A percentile compares a stretch with the other conserved stretches of the same genome.
Conservation (phyloP, 208 protist species). For the Wallacemonas sp. region DNA sequence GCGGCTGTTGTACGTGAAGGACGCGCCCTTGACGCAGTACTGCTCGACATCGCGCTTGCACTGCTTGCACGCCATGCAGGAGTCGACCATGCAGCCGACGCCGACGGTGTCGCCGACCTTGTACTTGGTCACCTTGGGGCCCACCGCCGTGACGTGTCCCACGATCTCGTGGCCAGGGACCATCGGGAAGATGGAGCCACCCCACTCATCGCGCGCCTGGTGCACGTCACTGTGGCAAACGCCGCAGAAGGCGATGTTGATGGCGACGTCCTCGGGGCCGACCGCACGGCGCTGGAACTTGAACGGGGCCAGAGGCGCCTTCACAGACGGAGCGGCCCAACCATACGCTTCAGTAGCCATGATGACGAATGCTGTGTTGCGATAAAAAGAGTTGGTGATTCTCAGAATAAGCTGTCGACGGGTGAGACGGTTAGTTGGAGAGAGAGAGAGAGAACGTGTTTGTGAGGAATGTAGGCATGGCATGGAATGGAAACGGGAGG, state of each 20-base stretch:
- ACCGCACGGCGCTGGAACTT: conserved; percentile 49
- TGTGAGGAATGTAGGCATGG: too few relatives aligned
- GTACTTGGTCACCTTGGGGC: conserved; percentile 54
- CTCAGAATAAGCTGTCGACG: too few relatives aligned
- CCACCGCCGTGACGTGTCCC: conserved; percentile 65
- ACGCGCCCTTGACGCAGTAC: conserved; percentile 48
- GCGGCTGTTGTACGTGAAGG: conserved; percentile 43
- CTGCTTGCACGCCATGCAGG: conserved; percentile 43
- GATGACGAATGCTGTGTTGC: neutral
- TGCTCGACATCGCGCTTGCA: conserved; percentile 61
- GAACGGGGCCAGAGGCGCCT: conserved; percentile 52
- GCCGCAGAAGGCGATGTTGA: conserved; percentile 71
- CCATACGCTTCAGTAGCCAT: conserved; percentile 55
- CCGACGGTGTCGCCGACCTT: conserved; percentile 67
- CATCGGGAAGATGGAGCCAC: conserved; percentile 57
- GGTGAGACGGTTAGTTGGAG: neutral
- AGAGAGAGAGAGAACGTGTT: neutral
- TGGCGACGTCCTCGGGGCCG: conserved; percentile 51
- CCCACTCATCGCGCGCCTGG: conserved; percentile 76
- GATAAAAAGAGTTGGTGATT: neutral
- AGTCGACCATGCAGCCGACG: conserved; percentile 78
- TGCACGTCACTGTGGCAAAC: conserved; percentile 88
- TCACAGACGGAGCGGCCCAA: conserved; percentile 41
- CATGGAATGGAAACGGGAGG: too few relatives aligned
- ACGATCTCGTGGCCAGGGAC: conserved; percentile 87